Evolutionary conservation across 1,139 yeast genomes (phyloP).

Genomic region (Geotrichum aggregatum): DNA sequence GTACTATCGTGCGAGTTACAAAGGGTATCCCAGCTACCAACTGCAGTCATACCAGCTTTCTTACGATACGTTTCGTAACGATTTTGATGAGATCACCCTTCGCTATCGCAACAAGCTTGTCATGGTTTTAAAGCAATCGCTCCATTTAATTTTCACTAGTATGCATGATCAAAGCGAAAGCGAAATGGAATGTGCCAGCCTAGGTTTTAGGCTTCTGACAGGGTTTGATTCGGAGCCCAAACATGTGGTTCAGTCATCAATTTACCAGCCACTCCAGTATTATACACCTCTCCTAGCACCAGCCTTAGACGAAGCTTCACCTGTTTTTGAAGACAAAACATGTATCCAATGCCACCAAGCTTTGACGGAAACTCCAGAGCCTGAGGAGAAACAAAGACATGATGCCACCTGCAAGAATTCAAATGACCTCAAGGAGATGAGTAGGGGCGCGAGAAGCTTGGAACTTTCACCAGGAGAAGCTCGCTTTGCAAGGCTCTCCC

Average conservation of each 20-base stretch:
- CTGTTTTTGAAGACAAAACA: background rate
- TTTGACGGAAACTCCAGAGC: background rate
- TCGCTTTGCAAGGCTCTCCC: constrained; percentile 11
- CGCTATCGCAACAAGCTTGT: constrained; percentile 20
- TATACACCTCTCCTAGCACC: constrained; percentile 16
- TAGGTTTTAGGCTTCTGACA: constrained; percentile 17
- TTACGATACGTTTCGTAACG: constrained; percentile 16
- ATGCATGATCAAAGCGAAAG: constrained; percentile 20
- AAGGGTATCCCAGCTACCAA: constrained; percentile 19
- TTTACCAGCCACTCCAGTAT: constrained; percentile 14
- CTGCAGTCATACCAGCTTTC: constrained; percentile 20
- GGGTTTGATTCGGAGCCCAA: constrained; percentile 21
- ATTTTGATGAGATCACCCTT: constrained; percentile 20
- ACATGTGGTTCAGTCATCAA: constrained; percentile 18
- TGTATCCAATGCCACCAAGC: constrained; percentile 5
- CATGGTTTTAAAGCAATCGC: constrained; percentile 18
- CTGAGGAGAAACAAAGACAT: background rate
- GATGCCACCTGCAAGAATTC: background rate
- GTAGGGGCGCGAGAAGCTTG: background rate
- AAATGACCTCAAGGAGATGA: background rate
- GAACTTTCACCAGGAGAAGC: constrained; percentile 13
- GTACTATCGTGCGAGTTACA: constrained; percentile 20
- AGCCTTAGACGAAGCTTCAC: background rate
- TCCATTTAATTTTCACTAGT: constrained; percentile 16
- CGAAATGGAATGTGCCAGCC: constrained; percentile 17